A percentile compares a stretch with the other conserved stretches of the same genome.
These are phyloP conservation scores for Teunomyces aglyptinius DNA, from an alignment of 805 yeast species.

Conservation along the genomic window DNA sequence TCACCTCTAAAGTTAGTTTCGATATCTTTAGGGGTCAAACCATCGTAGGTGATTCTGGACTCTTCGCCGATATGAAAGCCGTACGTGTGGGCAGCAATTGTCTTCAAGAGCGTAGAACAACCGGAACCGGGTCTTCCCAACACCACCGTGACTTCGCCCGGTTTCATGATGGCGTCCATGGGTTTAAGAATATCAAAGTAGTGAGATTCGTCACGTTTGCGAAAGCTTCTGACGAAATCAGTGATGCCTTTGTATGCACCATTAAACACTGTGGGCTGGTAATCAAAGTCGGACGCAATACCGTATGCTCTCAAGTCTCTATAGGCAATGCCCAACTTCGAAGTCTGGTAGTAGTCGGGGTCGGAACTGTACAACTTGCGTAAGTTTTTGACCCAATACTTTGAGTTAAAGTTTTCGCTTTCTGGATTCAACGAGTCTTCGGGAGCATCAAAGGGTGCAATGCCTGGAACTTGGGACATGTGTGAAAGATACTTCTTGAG, in stretches of 20 bases:
- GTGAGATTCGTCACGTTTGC: conserved; percentile 17
- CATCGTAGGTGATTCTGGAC: conserved; percentile 11
- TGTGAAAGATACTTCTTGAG: conserved; percentile 40
- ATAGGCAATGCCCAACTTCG: conserved; percentile 59
- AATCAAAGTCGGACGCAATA: conserved; percentile 63
- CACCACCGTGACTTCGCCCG: conserved; percentile 38
- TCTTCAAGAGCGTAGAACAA: conserved; percentile 36
- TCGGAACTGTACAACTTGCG: conserved; percentile 50
- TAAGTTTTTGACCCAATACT: conserved; percentile 65
- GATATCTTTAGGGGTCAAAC: conserved; percentile 9
- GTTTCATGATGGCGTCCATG: conserved; percentile 30
- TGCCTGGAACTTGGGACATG: conserved; percentile 52
- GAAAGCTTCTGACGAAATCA: conserved; percentile 13
- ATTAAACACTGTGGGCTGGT: conserved; percentile 57
- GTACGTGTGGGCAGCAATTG: conserved; percentile 33
- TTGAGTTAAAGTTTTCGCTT: conserved; percentile 54
- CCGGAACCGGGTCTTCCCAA: conserved; percentile 41
- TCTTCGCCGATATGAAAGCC: conserved; percentile 22
- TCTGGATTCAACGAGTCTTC: conserved; percentile 52
- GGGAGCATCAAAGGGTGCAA: conserved; percentile 27
- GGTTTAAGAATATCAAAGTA: conserved; percentile 28
- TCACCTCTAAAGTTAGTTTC: conserved; percentile 29
- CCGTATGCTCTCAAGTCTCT: conserved; percentile 58
- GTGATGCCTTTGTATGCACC: conserved; percentile 18
- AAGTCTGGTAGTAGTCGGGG: conserved; percentile 60